Conservation (phyloP, 1,284 basidiomycete species). For the Leccinum brunneo-olivaceum region DNA sequence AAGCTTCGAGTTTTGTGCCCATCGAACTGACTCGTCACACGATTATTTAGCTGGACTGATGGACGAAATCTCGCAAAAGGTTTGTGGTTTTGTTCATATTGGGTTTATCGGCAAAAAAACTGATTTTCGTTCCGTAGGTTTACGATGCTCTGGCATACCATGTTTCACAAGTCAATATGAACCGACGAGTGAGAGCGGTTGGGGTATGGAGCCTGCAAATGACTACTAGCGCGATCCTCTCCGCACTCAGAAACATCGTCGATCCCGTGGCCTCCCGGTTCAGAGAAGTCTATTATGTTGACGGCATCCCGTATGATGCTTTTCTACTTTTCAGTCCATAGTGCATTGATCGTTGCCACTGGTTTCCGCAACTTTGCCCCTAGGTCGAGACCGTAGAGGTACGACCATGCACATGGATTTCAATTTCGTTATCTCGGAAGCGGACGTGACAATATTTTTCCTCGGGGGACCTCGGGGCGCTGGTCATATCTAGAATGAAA, state of each 20-base stretch:
- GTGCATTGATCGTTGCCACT: constrained; percentile 12
- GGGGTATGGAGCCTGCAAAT: constrained; percentile 77
- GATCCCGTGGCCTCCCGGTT: constrained; percentile 47
- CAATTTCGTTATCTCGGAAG: neutral
- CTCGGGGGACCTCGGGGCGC: neutral
- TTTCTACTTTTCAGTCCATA: constrained; percentile 23
- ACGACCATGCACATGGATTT: neutral
- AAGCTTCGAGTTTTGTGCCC: constrained; percentile 32
- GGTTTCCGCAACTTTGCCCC: neutral
- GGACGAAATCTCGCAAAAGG: constrained; percentile 76
- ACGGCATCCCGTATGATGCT: constrained; percentile 30
- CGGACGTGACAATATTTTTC: neutral
- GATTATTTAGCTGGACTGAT: constrained; percentile 63
- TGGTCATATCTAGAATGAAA: neutral
- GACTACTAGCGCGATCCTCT: constrained; percentile 60
- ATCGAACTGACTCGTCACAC: constrained; percentile 16
- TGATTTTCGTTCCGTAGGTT: constrained; percentile 38
- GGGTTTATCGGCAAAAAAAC: neutral
- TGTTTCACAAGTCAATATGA: constrained; percentile 82
- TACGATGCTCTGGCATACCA: constrained; percentile 91
- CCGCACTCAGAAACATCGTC: constrained; percentile 52
- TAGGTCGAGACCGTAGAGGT: constrained; percentile 10
- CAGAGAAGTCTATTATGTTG: constrained; percentile 36
- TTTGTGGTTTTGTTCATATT: constrained; percentile 21
- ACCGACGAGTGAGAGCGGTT: constrained; percentile 80